These are phyloP conservation scores for Poa pratensis DNA, from an alignment of 176 grass and related monocot genomes.

Conservation along the genomic window DNA sequence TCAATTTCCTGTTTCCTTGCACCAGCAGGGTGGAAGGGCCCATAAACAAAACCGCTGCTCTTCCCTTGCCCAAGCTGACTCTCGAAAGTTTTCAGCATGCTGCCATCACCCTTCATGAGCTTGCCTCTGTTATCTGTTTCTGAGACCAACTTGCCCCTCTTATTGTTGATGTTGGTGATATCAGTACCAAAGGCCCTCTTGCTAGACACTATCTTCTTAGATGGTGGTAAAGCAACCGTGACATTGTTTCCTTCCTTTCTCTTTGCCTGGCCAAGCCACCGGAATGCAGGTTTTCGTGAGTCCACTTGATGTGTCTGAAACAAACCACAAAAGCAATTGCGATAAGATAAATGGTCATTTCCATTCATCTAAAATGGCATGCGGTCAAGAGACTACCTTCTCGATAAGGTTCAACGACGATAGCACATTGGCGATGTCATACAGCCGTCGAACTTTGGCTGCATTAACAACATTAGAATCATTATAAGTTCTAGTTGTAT, in stretches of 20 bases:
- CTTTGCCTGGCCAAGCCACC: conserved; percentile 75
- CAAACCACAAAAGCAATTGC: conserved; percentile 12
- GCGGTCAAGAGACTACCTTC: conserved; percentile 55
- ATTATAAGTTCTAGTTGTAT: conserved; percentile 10
- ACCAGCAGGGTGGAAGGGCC: conserved; percentile 74
- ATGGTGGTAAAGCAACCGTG: conserved; percentile 23
- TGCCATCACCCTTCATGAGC: conserved; percentile 30
- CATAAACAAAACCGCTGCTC: conserved; percentile 73
- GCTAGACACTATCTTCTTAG: conserved; percentile 38
- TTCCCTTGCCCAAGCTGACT: conserved; percentile 50
- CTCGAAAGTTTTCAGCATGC: conserved; percentile 52
- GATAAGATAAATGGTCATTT: conserved; percentile 10
- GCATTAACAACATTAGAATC: conserved; percentile 36
- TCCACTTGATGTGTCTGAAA: conserved; percentile 78
- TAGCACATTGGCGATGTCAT: conserved; percentile 94
- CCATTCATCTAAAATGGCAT: background rate
- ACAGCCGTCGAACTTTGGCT: conserved; percentile 87
- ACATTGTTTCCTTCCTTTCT: conserved; percentile 41
- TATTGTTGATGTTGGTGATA: conserved; percentile 72
- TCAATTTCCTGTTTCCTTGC: conserved; percentile 47
- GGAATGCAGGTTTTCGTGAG: conserved; percentile 85
- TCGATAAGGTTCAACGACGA: conserved; percentile 91
- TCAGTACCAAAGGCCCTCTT: conserved; percentile 91
- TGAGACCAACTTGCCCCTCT: conserved; percentile 53
- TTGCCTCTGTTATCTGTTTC: conserved; percentile 45